phyloP scores from a whole-genome alignment of 345 rosid genomes.

The Cardamine occulta region DNA sequence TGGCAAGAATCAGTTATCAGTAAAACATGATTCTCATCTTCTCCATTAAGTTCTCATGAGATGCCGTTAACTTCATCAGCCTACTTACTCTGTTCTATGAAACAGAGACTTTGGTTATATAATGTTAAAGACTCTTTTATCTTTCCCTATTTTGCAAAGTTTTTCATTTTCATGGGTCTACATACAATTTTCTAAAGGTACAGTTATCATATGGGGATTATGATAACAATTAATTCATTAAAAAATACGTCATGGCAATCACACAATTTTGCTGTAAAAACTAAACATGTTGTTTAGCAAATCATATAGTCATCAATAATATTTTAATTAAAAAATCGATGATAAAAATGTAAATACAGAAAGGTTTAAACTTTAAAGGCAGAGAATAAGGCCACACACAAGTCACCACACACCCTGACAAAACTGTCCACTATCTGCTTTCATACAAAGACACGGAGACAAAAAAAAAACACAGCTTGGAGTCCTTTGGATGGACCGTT shows the following conservation, averaged over 20 bases:
- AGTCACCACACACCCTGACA: constrained; percentile 35
- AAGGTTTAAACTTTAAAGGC: not conserved
- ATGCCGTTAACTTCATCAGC: not conserved
- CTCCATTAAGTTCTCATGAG: not conserved
- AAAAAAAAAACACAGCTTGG: constrained; percentile 38
- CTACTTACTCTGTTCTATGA: constrained; percentile 33
- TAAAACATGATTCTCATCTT: constrained; percentile 23
- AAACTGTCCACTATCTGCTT: constrained; percentile 37
- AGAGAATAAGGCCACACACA: constrained; percentile 13
- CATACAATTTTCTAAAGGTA: not conserved
- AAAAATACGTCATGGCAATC: not conserved
- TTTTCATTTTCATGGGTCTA: not conserved
- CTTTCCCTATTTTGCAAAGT: not conserved
- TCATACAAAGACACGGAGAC: constrained; percentile 39
- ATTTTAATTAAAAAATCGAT: not conserved
- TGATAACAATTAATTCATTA: not conserved
- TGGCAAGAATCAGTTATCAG: constrained; percentile 44
- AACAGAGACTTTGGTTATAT: constrained; percentile 25
- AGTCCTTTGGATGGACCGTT: constrained; percentile 35
- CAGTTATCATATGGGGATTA: not conserved
- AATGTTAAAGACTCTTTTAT: not conserved
- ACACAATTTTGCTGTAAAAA: not conserved
- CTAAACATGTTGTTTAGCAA: not conserved
- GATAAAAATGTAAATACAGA: not conserved
- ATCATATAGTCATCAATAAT: not conserved